Evolutionary conservation across 2,329 filamentous ascomycete species (phyloP), one percentile per base, ranked within the genome.

Genomic region (Apiospora rasikravindrae): DNA sequence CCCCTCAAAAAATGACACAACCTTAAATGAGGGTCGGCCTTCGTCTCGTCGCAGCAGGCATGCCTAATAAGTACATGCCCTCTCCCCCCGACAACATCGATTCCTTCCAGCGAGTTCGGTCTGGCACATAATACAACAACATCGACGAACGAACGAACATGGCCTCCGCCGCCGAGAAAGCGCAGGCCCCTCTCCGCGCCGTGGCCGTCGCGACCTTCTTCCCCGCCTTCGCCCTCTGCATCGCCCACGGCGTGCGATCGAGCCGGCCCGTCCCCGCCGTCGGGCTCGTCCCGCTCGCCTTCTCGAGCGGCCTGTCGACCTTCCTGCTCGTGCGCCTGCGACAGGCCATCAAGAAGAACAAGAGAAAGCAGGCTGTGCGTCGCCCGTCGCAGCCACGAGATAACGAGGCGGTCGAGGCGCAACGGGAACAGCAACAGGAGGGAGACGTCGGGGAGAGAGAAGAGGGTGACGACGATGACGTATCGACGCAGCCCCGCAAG

Each of bases 191-290:
- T 5, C 66, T 83, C 57, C 83, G 83, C 72, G 77, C 80, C 70
- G 72, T 82, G 71, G 80, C 80, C 69, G 78, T 80, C 73, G 74
- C 78, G 69, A 80, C 78, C 70, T 83, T 84, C 73, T 45, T 84
- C 42, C 83, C 82, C 53, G 82, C 82, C 8, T 81, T 85, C 64
- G 80, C 82, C 3, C 79, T 85, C 24, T 82, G 81, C 73, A 74
- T 85, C 73, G 77, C 80, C 42, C 82, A 84, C 75, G 82, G 81
- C 74, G 76, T 81, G 66, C 75, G 83, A 70, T 82, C 82, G 37
- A 69, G 75, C 49, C 73, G 77, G 19, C 73, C 78, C 13, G 77
- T 83, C 47, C 84, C 83, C 19, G 83, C 82, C 10, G 77, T 83
- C 67, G 84, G 84, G 29, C 78, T 85, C 40, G 73, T 83, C 19